A percentile compares a stretch with the other conserved stretches of the same genome.
Evolutionary conservation across 352 stramenopile species (phyloP).

Genomic region (Albugo candida): DNA sequence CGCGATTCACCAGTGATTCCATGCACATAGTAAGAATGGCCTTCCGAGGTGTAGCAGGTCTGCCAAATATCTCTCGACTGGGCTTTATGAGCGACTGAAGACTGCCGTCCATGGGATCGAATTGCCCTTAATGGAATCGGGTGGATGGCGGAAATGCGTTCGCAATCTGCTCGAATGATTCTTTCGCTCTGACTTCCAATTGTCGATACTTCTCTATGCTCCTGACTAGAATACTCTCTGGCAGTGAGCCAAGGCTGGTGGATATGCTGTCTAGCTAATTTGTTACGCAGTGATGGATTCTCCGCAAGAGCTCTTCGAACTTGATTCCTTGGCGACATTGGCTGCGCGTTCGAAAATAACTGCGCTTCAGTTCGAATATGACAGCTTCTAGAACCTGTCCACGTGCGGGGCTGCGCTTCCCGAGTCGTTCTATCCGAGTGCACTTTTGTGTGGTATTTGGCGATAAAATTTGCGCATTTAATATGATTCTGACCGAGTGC

Average conservation of each 20-base stretch:
- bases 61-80: slow-evolving; percentile 22
- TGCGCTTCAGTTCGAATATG: slow-evolving; percentile 14
- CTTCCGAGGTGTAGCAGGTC: slow-evolving; percentile 44
- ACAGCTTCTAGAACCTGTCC: slow-evolving; percentile 28
- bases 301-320: not conserved
- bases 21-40: slow-evolving; percentile 68
- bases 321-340: not conserved
- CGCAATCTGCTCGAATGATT: not conserved
- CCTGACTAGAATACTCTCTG: not conserved
- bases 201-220: not conserved
- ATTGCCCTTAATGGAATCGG: not conserved
- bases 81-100: not conserved
- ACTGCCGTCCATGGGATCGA: not conserved
- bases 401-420: slow-evolving; percentile 7
- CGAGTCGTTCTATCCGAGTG: not conserved
- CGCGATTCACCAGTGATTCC: slow-evolving; percentile 39
- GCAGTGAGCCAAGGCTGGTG: too few species aligned
- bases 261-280: too few species aligned
- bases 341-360: not conserved
- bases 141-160: too few species aligned
- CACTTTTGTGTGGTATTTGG: slow-evolving; percentile 19
- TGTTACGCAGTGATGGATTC: too few species aligned
- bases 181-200: not conserved
- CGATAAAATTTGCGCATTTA: slow-evolving; percentile 28
- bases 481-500: slow-evolving; percentile 28